These are phyloP conservation scores for Zygotorulaspora sp. DNA, from an alignment of 805 yeast genomes.

Conservation along the genomic window DNA sequence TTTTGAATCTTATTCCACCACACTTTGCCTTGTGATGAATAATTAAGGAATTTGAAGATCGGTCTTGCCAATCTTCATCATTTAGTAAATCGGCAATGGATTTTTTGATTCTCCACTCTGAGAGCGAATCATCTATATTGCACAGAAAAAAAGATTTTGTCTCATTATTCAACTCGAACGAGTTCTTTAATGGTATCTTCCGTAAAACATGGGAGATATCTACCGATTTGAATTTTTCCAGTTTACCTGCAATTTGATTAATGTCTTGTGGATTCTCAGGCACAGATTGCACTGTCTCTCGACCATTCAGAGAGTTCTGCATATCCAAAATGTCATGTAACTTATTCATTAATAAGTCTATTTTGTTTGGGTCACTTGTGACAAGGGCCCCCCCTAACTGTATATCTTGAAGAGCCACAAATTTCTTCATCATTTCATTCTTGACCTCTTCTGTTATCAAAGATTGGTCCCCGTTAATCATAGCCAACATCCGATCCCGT, in stretches of 20 bases:
- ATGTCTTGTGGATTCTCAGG: slow-evolving; percentile 11
- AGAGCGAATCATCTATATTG: slow-evolving; percentile 63
- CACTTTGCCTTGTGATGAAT: slow-evolving; percentile 28
- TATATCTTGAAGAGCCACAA: slow-evolving; percentile 49
- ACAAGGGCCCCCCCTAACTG: slow-evolving; percentile 38
- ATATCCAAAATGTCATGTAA: slow-evolving; percentile 25
- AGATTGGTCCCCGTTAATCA: slow-evolving; percentile 51
- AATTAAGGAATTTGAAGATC: slow-evolving; percentile 16
- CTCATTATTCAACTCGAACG: slow-evolving; percentile 38
- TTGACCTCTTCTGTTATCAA: slow-evolving; percentile 41
- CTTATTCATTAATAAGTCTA: slow-evolving; percentile 49
- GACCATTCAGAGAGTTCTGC: neutral
- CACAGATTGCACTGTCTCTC: neutral
- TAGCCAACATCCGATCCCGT: slow-evolving; percentile 73
- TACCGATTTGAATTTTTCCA: slow-evolving; percentile 15
- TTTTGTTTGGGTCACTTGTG: slow-evolving; percentile 37
- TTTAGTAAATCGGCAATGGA: slow-evolving; percentile 39
- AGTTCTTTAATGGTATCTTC: slow-evolving; percentile 66
- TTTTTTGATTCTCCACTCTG: slow-evolving; percentile 57
- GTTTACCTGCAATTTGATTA: slow-evolving; percentile 1
- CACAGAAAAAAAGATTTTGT: slow-evolving; percentile 65
- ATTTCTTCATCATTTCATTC: slow-evolving; percentile 51
- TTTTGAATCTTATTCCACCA: slow-evolving; percentile 27
- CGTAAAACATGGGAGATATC: slow-evolving; percentile 52
- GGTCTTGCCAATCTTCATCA: slow-evolving; percentile 22